Conservation (phyloP, 371 early-diverging fungal genomes). For the Syncephalastrum sp. region DNA sequence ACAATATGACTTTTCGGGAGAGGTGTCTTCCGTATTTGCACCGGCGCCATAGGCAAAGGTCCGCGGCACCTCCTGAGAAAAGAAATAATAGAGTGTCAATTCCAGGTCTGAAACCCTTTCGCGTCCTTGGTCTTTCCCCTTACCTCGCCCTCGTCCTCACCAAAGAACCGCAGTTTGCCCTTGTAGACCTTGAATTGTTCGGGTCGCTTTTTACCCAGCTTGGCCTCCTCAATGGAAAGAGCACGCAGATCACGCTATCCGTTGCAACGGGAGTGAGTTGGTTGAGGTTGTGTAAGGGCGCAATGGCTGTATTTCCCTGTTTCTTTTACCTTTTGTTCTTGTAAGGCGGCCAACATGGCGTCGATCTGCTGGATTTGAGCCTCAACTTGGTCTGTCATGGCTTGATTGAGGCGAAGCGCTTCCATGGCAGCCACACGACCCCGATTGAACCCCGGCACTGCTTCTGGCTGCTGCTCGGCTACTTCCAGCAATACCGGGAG, state of each 20-base stretch:
- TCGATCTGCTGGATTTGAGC: slow-evolving; percentile 19
- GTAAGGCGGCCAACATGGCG: slow-evolving; percentile 11
- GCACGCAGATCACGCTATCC: slow-evolving; percentile 6
- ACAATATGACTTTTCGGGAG: neutral
- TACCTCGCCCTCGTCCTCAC: slow-evolving; percentile 17
- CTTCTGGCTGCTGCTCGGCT: too few relatives aligned
- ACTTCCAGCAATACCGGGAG: too few relatives aligned
- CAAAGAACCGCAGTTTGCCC: slow-evolving; percentile 12
- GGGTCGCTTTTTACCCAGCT: slow-evolving; percentile 3
- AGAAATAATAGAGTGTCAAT: too few relatives aligned
- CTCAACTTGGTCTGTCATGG: slow-evolving; percentile 16
- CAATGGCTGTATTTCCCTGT: too few relatives aligned
- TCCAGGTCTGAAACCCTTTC: too few relatives aligned
- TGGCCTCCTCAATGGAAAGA: slow-evolving; percentile 6
- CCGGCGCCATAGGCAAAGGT: too few relatives aligned
- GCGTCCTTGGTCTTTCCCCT: too few relatives aligned
- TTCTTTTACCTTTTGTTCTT: slow-evolving; percentile 13
- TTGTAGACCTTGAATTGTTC: slow-evolving; percentile 12
- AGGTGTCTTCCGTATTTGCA: too few relatives aligned
- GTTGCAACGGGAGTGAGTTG: neutral
- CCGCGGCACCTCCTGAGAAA: too few relatives aligned
- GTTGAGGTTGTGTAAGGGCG: too few relatives aligned
- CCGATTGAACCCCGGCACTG: too few relatives aligned
- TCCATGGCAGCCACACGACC: slow-evolving; percentile 1
- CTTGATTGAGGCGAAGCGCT: slow-evolving; percentile 22